Conservation (phyloP, 495 filamentous ascomycete species). For the Aspergillus baeticus region DNA sequence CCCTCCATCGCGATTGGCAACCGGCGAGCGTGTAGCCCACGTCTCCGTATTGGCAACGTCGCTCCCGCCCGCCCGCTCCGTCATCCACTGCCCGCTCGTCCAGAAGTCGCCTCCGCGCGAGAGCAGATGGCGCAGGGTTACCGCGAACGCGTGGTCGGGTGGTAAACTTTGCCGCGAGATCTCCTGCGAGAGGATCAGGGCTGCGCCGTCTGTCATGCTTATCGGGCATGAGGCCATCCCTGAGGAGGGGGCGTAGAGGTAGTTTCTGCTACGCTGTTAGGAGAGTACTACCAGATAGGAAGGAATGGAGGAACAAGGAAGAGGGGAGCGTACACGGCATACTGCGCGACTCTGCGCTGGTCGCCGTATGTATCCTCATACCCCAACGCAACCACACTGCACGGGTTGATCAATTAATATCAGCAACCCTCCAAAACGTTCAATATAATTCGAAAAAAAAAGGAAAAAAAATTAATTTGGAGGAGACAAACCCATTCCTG, state of each 20-base stretch:
- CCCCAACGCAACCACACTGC: conserved; percentile 41
- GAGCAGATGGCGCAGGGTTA: conserved; percentile 48
- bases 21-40: conserved; percentile 43
- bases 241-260: conserved; percentile 62
- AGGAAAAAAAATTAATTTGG: background rate
- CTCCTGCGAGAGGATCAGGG: conserved; percentile 56
- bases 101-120: conserved; percentile 60
- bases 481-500: conserved; percentile 20
- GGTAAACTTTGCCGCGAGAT: conserved; percentile 27
- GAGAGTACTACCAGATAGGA: background rate
- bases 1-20: conserved; percentile 4
- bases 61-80: conserved; percentile 71
- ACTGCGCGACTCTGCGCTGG: conserved; percentile 41
- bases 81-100: conserved; percentile 88
- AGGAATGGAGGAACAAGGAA: background rate
- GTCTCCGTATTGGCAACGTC: conserved; percentile 75
- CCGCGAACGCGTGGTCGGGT: conserved; percentile 45
- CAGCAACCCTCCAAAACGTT: background rate
- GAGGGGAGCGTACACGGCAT: conserved; percentile 26
- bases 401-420: too few relatives aligned
- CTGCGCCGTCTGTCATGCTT: conserved; percentile 71
- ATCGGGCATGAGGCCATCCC: conserved; percentile 65
- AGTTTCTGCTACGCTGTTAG: conserved; percentile 44
- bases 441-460: background rate
- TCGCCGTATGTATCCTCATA: conserved; percentile 31